phyloP scores from a whole-genome alignment of 345 rosid genomes.

The Aquilaria yunnanensis region DNA sequence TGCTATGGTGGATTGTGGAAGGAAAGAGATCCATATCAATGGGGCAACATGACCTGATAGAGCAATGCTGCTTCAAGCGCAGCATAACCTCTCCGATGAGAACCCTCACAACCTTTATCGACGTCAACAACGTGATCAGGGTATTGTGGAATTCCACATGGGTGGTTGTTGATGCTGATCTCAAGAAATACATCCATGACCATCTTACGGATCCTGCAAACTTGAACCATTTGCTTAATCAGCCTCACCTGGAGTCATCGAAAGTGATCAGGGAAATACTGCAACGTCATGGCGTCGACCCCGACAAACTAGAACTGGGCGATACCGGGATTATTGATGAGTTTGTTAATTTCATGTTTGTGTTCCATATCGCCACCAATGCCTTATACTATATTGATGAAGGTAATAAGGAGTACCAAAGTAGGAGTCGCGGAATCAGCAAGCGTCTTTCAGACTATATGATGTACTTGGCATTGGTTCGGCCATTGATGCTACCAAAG shows the following conservation, averaged over 20 bases:
- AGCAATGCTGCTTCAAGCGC: constrained; percentile 6
- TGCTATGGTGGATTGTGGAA: background rate
- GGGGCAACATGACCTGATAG: constrained; percentile 17
- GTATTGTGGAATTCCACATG: background rate
- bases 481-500: constrained; percentile 24
- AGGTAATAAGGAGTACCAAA: background rate
- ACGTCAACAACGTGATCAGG: background rate
- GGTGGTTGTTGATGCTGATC: background rate
- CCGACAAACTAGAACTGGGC: no score
- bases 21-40: constrained; percentile 10
- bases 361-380: constrained; percentile 27
- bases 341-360: constrained; percentile 13
- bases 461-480: constrained; percentile 27
- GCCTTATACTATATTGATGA: constrained; percentile 17
- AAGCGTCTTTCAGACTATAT: constrained; percentile 33
- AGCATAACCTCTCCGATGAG: no score
- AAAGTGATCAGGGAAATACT: no score
- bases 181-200: constrained; percentile 1
- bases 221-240: background rate
- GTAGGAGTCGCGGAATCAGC: constrained; percentile 12
- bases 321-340: no score
- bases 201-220: constrained; percentile 2
- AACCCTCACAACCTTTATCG: background rate
- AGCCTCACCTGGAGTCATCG: no score
- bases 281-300: constrained; percentile 8